Evolutionary conservation across 495 filamentous ascomycete genomes (phyloP).

Genomic region (Bathelium albidoporum): DNA sequence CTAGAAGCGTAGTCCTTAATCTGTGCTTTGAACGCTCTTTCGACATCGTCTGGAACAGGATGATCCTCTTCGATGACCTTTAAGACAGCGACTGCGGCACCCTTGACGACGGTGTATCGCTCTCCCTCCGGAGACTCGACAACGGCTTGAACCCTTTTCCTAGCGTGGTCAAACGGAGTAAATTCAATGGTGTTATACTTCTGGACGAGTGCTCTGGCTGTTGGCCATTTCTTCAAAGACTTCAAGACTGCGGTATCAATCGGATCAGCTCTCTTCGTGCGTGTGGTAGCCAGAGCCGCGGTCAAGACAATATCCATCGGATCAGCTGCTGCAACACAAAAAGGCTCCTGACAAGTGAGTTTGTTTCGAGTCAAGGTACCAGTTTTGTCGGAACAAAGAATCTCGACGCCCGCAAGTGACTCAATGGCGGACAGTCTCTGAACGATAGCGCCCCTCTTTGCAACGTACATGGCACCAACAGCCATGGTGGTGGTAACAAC

Average conservation of each 20-base stretch:
- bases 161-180: slow-evolving; percentile 84
- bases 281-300: slow-evolving; percentile 80
- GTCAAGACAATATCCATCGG: slow-evolving; percentile 81
- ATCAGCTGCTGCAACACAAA: slow-evolving; percentile 66
- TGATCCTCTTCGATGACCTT: slow-evolving; percentile 75
- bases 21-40: slow-evolving; percentile 76
- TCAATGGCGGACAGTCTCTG: slow-evolving; percentile 94
- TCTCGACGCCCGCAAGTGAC: slow-evolving; percentile 86
- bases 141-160: slow-evolving; percentile 81
- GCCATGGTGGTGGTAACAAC: slow-evolving; percentile 96
- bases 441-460: slow-evolving; percentile 91
- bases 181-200: slow-evolving; percentile 74
- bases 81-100: slow-evolving; percentile 75
- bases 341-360: slow-evolving; percentile 75
- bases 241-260: slow-evolving; percentile 94
- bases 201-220: slow-evolving; percentile 60
- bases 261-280: slow-evolving; percentile 90
- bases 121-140: slow-evolving; percentile 74
- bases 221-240: slow-evolving; percentile 65
- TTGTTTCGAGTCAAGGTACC: slow-evolving; percentile 92
- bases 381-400: slow-evolving; percentile 95
- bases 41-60: slow-evolving; percentile 58
- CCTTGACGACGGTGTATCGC: slow-evolving; percentile 79
- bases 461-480: slow-evolving; percentile 87
- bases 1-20: slow-evolving; percentile 82